These are phyloP conservation scores for Irpex lacteus DNA, from an alignment of 1,284 basidiomycete genomes.

Conservation along the genomic window DNA sequence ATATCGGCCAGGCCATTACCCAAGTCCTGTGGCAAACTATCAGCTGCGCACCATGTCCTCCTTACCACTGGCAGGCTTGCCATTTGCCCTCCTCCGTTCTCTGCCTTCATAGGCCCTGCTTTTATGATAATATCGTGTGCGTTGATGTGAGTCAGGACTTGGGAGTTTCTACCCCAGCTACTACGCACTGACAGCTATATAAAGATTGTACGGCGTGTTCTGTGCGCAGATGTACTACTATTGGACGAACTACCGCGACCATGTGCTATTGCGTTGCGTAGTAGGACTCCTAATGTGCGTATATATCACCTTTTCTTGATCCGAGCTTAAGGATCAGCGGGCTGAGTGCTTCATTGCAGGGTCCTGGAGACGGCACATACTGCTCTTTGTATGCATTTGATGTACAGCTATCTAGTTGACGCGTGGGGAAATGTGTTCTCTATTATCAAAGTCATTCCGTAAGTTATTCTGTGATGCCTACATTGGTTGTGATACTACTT, in stretches of 20 bases:
- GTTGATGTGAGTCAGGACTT: not conserved
- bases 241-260: not conserved
- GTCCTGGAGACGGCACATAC: not conserved
- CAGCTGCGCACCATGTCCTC: not conserved
- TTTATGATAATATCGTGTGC: not conserved
- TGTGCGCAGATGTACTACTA: not conserved
- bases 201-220: not conserved
- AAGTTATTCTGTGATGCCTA: not conserved
- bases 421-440: not conserved
- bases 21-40: no score
- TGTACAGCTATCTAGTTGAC: not conserved
- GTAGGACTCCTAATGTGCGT: not conserved
- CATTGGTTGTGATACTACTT: no score
- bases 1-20: no score
- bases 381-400: not conserved
- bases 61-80: not conserved
- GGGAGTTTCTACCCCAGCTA: not conserved
- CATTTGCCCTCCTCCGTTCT: not conserved
- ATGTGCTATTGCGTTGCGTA: not conserved
- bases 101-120: not conserved
- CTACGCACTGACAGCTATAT: not conserved
- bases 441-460: not conserved
- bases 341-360: not conserved
- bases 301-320: no score
- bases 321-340: no score